phyloP scores from a whole-genome alignment of 192 early-diverging fungal genomes.

The Linderina pennispora region DNA sequence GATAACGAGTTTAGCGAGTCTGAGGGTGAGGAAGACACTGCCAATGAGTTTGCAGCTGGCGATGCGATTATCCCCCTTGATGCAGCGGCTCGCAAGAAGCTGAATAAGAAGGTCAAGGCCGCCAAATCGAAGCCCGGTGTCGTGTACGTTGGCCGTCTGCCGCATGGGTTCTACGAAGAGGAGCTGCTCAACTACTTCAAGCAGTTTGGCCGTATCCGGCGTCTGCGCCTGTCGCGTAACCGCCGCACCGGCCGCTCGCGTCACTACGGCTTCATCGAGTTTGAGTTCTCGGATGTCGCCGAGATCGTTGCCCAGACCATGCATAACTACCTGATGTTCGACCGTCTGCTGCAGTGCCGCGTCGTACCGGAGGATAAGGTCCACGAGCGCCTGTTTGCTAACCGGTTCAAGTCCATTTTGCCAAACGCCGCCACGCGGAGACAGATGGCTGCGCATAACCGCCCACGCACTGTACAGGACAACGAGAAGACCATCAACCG shows the following conservation, averaged over 20 bases:
- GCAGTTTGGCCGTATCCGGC: constrained; percentile 84
- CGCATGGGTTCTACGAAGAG: constrained; percentile 93
- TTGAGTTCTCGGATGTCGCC: constrained; percentile 72
- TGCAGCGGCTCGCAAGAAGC: constrained; percentile 4
- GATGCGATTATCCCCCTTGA: constrained; percentile 16
- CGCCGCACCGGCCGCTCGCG: constrained; percentile 88
- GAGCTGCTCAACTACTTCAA: constrained; percentile 88
- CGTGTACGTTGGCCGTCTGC: constrained; percentile 86
- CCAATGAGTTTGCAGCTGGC: constrained; percentile 13
- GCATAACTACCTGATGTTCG: constrained; percentile 89
- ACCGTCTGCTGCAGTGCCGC: constrained; percentile 71
- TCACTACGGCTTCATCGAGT: constrained; percentile 96
- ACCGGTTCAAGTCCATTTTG: constrained; percentile 61
- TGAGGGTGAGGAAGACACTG: constrained; percentile 5
- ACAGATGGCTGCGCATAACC: constrained; percentile 53
- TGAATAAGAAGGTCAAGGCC: constrained; percentile 5
- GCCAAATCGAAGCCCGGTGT: constrained; percentile 49
- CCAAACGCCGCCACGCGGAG: constrained; percentile 55
- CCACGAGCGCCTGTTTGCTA: constrained; percentile 71
- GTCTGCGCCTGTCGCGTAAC: constrained; percentile 78
- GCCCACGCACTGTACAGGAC: constrained; percentile 50
- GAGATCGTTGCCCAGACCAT: constrained; percentile 92
- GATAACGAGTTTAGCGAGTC: constrained; percentile 34
- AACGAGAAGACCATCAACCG: constrained; percentile 36
- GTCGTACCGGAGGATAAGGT: constrained; percentile 65